Evolutionary conservation across 441 rosid species (phyloP).

Genomic region (Bocquillonia castaneifolia): DNA sequence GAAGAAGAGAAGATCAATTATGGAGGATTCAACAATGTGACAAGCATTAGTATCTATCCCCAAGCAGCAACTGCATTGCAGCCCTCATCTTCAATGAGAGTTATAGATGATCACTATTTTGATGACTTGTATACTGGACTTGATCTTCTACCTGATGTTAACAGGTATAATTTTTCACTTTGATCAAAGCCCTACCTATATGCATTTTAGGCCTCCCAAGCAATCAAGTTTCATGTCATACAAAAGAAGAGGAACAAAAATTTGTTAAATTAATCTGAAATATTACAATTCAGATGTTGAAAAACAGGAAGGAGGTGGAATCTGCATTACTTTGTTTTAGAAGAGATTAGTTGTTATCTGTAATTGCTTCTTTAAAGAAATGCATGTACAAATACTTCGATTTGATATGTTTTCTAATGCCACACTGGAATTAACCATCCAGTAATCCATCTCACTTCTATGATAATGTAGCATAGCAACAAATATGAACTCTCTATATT

Average conservation of each 20-base stretch:
- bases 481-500: too few relatives aligned
- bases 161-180: slow-evolving; percentile 26
- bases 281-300: too few relatives aligned
- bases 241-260: not conserved
- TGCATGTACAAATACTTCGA: too few relatives aligned
- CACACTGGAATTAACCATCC: too few relatives aligned
- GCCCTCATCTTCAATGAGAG: not conserved
- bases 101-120: slow-evolving; percentile 14
- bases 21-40: not conserved
- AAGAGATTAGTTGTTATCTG: too few relatives aligned
- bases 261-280: too few relatives aligned
- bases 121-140: slow-evolving; percentile 38
- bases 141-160: slow-evolving; percentile 33
- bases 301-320: too few relatives aligned
- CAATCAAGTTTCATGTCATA: not conserved
- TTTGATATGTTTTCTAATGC: too few relatives aligned
- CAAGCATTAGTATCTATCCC: not conserved
- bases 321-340: too few relatives aligned
- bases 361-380: too few relatives aligned
- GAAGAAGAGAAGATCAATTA: not conserved
- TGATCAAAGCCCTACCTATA: slow-evolving; percentile 8
- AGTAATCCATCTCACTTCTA: too few relatives aligned
- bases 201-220: not conserved
- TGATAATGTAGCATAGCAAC: too few relatives aligned
- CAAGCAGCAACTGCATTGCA: slow-evolving; percentile 4